These are phyloP conservation scores for Lactuca sativa DNA, from an alignment of 129 eudicot species.

Conservation along the genomic window DNA sequence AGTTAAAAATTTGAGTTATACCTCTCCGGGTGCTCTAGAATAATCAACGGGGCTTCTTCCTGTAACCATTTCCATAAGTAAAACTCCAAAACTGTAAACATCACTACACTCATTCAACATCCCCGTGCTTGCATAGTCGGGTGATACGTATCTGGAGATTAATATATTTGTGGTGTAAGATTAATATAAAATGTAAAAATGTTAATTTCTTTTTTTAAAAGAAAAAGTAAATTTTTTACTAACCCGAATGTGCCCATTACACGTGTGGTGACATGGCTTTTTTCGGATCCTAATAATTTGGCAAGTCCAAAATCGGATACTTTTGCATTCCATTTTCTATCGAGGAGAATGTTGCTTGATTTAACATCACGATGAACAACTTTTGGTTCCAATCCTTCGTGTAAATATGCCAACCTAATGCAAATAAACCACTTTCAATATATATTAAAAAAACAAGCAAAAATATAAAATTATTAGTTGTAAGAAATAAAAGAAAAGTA, in stretches of 20 bases:
- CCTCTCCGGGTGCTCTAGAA: slow-evolving; percentile 95
- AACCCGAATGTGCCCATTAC: slow-evolving; percentile 99
- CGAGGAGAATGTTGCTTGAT: slow-evolving; percentile 91
- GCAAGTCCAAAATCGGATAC: slow-evolving; percentile 98
- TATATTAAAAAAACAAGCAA: too few relatives aligned
- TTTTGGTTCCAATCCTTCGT: slow-evolving; percentile 96
- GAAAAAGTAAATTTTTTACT: slow-evolving; percentile 19
- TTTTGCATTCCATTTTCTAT: slow-evolving; percentile 79
- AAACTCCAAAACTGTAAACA: slow-evolving; percentile 91
- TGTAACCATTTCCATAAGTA: slow-evolving; percentile 84
- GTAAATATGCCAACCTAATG: slow-evolving; percentile 82
- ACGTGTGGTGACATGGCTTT: slow-evolving; percentile 83
- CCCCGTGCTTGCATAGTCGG: slow-evolving; percentile 95
- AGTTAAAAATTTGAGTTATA: slow-evolving; percentile 2
- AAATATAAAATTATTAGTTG: not conserved
- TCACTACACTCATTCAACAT: slow-evolving; percentile 87
- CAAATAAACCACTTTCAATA: too few relatives aligned
- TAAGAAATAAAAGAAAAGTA: too few relatives aligned
- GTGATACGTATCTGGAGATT: slow-evolving; percentile 75
- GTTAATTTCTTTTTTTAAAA: not conserved
- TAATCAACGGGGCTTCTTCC: slow-evolving; percentile 97
- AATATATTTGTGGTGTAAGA: not conserved
- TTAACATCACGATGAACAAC: slow-evolving; percentile 98
- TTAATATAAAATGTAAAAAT: not conserved
- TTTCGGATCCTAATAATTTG: slow-evolving; percentile 79